Conservation (phyloP, 768 basidiomycete species). For the Lyophyllum decastes region DNA sequence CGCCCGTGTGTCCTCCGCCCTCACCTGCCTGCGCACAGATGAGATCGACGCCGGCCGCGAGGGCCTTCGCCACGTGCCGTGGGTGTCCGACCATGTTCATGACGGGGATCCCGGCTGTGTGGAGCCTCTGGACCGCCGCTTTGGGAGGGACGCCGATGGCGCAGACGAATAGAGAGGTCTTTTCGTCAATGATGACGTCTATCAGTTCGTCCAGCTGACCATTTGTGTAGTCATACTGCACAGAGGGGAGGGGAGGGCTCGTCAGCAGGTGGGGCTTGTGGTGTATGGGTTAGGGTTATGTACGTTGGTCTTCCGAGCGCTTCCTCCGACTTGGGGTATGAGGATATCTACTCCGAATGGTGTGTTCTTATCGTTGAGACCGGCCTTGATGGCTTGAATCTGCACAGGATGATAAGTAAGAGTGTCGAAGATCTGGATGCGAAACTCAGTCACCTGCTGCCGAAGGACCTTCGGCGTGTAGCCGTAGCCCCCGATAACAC, state of each 20-base stretch:
- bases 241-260: slow-evolving; percentile 23
- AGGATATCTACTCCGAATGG: too few relatives aligned
- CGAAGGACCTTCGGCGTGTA: slow-evolving; percentile 83
- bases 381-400: too few relatives aligned
- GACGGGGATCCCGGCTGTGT: slow-evolving; percentile 80
- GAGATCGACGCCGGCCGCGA: slow-evolving; percentile 84
- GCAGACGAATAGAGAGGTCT: slow-evolving; percentile 84
- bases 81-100: slow-evolving; percentile 98
- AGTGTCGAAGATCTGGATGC: too few relatives aligned
- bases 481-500: slow-evolving; percentile 89
- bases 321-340: too few relatives aligned
- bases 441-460: slow-evolving; percentile 23
- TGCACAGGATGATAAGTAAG: too few relatives aligned
- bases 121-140: slow-evolving; percentile 77
- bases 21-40: slow-evolving; percentile 96
- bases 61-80: slow-evolving; percentile 80
- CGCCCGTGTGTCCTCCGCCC: slow-evolving; percentile 88
- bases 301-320: too few relatives aligned
- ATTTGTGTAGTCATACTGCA: slow-evolving; percentile 84
- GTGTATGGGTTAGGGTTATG: too few relatives aligned
- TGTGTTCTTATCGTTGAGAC: too few relatives aligned
- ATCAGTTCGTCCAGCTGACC: slow-evolving; percentile 83
- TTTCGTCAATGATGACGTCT: slow-evolving; percentile 91
- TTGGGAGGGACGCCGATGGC: slow-evolving; percentile 88
- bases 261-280: too few relatives aligned